Base-by-base conservation (phyloP, 768 basidiomycete genomes). In the Suillus discolor region DNA sequence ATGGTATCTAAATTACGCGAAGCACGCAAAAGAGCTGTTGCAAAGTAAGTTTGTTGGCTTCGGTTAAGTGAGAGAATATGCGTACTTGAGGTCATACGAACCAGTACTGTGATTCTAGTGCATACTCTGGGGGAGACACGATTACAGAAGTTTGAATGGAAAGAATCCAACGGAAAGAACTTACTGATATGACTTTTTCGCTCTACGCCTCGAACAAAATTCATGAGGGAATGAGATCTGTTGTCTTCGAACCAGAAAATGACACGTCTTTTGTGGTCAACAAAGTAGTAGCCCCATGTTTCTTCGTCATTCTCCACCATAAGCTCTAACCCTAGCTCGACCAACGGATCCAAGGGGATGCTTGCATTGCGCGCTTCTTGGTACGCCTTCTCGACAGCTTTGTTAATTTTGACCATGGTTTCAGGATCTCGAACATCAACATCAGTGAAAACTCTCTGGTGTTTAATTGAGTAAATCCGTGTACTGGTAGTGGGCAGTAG, bases 171-270 rank as follows among this genome's bases (percentile, higher is more conserved):
- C 20, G n/a, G 6, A 18, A 20, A 34, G 38, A 20, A 65, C 80
- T 59, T 62, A 85, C 86, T 75, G 16, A 84, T 68, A 67, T 83
- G 82, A 4, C 75, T 72, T 18, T 75, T 68, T 1, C 74, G 72
- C 11, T 73, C 75, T 1, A 80, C 77, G 4, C 83, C 85, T 45
- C 75, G 73, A 78, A 72, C 42, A 80, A 74, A 15, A 47, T 7
- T 73, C 71, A 79, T 64, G 38, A 84, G 69, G 34, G 70, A 31
- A 1, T 61, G 60, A 2, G 80, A 74, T 2, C 77, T 67, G 38
- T 78, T 79, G 0, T 77, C 67, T 45, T 86, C 79, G 34, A 85
- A 65, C 78, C 83, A 88, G 65, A 87, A 87, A 16, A 86, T 72
- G 8, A 74, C 68, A 16, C 81, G 79, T 1, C 71, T 71, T 0